Conservation (phyloP, 208 protist genomes). For the Acanthamoeba sp. region DNA sequence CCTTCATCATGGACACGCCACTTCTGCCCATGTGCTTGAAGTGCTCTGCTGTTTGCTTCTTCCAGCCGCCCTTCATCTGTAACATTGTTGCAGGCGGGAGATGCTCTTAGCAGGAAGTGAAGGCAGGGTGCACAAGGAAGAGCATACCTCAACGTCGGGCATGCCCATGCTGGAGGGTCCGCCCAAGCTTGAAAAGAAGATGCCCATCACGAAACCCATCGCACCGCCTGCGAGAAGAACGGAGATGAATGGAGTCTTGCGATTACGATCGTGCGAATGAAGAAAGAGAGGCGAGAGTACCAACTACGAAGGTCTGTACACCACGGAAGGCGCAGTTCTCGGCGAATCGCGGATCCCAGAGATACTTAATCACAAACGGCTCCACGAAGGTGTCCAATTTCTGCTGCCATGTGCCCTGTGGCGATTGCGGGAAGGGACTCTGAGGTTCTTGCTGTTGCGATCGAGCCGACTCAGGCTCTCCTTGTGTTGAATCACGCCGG, state of each 20-base stretch:
- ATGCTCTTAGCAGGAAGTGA: not conserved
- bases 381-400: not conserved
- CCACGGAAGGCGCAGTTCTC: slow-evolving; percentile 39
- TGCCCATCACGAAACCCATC: not conserved
- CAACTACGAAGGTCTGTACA: slow-evolving; percentile 5
- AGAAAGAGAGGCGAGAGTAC: not conserved
- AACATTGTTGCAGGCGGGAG: not conserved
- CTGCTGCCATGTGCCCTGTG: not conserved
- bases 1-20: slow-evolving; percentile 25
- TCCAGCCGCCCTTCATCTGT: not conserved
- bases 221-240: not conserved
- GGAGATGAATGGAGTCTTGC: not conserved
- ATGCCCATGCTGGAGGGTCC: not conserved
- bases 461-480: not conserved
- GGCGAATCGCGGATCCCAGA: not conserved
- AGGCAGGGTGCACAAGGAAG: not conserved
- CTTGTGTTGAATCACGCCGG: not conserved
- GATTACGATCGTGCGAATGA: too few species aligned
- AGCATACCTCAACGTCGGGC: not conserved
- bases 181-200: slow-evolving; percentile 35
- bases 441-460: not conserved
- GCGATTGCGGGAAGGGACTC: not conserved
- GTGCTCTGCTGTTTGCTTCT: slow-evolving; percentile 24
- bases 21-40: slow-evolving; percentile 44
- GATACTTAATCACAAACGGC: not conserved